Evolutionary conservation across 805 yeast species (phyloP), one percentile per base, ranked within the genome.

Genomic region (Candida tibetensis): DNA sequence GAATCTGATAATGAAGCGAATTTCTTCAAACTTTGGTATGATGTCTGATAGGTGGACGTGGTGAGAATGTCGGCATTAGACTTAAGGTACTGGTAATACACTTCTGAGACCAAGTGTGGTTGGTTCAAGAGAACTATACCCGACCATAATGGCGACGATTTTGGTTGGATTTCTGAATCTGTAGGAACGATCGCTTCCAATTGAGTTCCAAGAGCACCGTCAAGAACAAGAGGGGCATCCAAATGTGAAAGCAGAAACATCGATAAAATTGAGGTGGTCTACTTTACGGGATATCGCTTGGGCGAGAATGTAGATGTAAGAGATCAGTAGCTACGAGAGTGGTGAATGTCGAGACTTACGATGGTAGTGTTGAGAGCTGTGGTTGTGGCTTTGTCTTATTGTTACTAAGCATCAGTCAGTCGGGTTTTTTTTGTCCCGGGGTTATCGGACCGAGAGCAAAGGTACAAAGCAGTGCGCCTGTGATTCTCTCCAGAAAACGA

Each of bases 21-120:
- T 39, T 52, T 45, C 9, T 36, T 43, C 32, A 76, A 53, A 4
- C 76, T 76, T 9, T 47, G 49, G 29, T 68, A 60, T 30, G 80
- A 71, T 4, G 79, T 69, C 53, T 83, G 89, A 53, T 83, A 83
- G 0, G 85, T 77, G 9, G 77, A 68, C 2, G 85, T 72, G 34
- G 73, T 69, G 27, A 76, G 55, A 2, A 79, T 54, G 44, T 79
- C 74, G 1, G 83, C 76, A 2, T 87, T 86, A 8, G 72, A 65
- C 16, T 51, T 49, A 16, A 77, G 51, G 49, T 80, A 83, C 19
- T 69, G 75, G 13, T 53, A 40, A 53, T 79, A 84, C 40, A 83
- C 63, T 10, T 60, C 53, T 30, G 60, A 56, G 15, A 82, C 63
- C 19, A 64, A 60, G 12, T 62, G 53, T 2, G 81, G 77, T 30